phyloP scores from a whole-genome alignment of 2,329 filamentous ascomycete genomes.

The Macrophomina phaseolina region DNA sequence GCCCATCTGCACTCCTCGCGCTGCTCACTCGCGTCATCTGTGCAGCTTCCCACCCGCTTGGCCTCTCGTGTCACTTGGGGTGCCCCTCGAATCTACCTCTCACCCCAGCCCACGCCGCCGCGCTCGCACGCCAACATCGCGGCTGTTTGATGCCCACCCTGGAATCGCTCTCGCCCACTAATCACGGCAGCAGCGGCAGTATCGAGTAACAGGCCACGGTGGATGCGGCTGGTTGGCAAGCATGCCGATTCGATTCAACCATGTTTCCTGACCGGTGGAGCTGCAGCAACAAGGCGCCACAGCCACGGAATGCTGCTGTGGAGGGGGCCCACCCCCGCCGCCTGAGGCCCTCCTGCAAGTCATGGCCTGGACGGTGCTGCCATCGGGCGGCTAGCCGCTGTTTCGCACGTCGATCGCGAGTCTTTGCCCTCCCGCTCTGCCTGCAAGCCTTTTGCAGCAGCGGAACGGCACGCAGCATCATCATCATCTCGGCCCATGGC shows the following conservation, averaged over 20 bases:
- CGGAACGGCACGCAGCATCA: slow-evolving; percentile 27
- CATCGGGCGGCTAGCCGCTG: slow-evolving; percentile 21
- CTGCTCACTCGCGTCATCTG: not conserved
- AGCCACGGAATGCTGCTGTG: not conserved
- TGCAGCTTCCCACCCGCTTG: not conserved
- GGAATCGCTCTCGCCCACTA: not conserved
- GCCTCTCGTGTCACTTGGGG: not conserved
- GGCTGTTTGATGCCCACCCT: not conserved
- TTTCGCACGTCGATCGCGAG: slow-evolving; percentile 18
- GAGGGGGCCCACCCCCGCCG: slow-evolving; percentile 1
- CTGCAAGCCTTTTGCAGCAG: slow-evolving; percentile 8
- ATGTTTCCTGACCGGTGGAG: slow-evolving; percentile 20
- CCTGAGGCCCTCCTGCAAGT: not conserved
- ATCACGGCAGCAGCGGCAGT: slow-evolving; percentile 9
- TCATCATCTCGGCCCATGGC: slow-evolving; percentile 14
- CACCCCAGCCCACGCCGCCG: not conserved
- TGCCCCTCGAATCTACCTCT: not conserved
- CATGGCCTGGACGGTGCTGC: slow-evolving; percentile 6
- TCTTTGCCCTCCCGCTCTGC: not conserved
- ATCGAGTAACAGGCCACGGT: slow-evolving; percentile 17
- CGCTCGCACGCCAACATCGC: slow-evolving; percentile 11
- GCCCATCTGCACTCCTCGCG: not conserved
- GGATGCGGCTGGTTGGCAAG: slow-evolving; percentile 13
- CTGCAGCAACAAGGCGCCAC: slow-evolving; percentile 18
- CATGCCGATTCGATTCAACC: slow-evolving; percentile 21